Base-by-base conservation (phyloP, 768 basidiomycete genomes). In the Trametopsis cervina region DNA sequence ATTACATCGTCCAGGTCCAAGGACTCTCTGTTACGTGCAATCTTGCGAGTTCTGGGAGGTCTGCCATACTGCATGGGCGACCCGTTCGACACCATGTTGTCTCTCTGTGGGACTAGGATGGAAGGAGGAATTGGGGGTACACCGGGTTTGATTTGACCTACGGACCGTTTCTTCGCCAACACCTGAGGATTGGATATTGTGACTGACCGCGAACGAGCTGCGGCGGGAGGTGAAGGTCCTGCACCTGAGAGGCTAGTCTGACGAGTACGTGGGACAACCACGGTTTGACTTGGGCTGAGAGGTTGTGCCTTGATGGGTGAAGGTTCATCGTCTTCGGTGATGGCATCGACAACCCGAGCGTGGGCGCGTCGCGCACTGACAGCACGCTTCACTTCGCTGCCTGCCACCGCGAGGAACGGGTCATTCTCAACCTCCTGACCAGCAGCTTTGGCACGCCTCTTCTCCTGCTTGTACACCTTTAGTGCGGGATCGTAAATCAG, bases 1-100 rank as follows among this genome's bases (percentile, higher is more conserved):
- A 87, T 81, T 20, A 88, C 61, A 49, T 86, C 85, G 58, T 90
- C 87, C 52, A 89, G 57, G 61, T 89, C 82, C 51, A 88, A 54
- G 2, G 84, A 85, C 59, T 87, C 88, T 27, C 76, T 69, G 53
- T 80, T 78, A 35, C 68, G 72, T 49, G 72, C 76, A 35, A 76
- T 59, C 54, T 68, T 75, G 26, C 78, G 75, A 4, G 72, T 80
- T 17, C 77, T 73, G 50, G 65, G 62, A 7, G 80, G 78, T 50
- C 70, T 69, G 17, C 57, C 54, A n/a, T 52, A 21, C 21, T 42
- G 22, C 44, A 29, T 44, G 11, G n/a, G 23, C 18, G 39, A 39
- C 6, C n/a, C 4, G 18, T 37, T 46, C 27, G 39, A 13, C 21
- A 42, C 26, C 15, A 26, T n/a, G 49, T 44, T 39, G 9, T 24